Base-by-base conservation (phyloP, 306 rosid genomes). In the Alnus glutinosa region DNA sequence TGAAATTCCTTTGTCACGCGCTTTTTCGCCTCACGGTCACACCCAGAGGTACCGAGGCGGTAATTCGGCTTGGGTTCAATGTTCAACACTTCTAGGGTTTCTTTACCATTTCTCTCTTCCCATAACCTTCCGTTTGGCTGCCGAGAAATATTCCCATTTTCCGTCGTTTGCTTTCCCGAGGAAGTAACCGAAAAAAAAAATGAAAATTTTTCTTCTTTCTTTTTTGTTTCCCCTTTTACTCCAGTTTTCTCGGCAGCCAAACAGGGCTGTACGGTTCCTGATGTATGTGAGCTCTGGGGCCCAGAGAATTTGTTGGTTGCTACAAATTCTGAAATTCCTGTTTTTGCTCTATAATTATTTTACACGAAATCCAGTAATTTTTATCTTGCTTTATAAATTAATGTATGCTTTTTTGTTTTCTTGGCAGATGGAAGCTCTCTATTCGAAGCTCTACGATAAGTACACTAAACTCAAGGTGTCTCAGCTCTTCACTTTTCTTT, bases 391-490 rank as follows among this genome's bases (percentile, higher is more conserved):
- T 55, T 59, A 28, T 28, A 23, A 30, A 3, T 59, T 8, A 1
- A 59, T 9, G 32, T 19, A 58, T 19, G 4, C 2, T 63, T 58
- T 59, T 28, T n/a, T 42, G 1, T 46, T 78, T 83, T 55, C 50
- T 61, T 64, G 23, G 70, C 71, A 81, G 85, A 90, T 91, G 92
- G 98, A 90, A 83, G 76, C 88, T 67, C 90, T 95, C 13, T 93
- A 93, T 83, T 63, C 85, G n/a, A 95, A 95, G 85, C 99, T 95
- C 73, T 93, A 85, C 78, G 87, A 89, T 52, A 91, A 87, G 85
- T 95, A 90, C 89, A 75, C 80, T 58, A 83, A 81, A 75, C 84
- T 95, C 74, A 95, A 95, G 99, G 99, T 92, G 16, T 73, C 23
- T 44, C 34, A 23, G 63, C 34, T 42, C 59, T 44, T 67, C 58